phyloP scores from a whole-genome alignment of 1,284 basidiomycete genomes.

The Irpex rosettiformis region DNA sequence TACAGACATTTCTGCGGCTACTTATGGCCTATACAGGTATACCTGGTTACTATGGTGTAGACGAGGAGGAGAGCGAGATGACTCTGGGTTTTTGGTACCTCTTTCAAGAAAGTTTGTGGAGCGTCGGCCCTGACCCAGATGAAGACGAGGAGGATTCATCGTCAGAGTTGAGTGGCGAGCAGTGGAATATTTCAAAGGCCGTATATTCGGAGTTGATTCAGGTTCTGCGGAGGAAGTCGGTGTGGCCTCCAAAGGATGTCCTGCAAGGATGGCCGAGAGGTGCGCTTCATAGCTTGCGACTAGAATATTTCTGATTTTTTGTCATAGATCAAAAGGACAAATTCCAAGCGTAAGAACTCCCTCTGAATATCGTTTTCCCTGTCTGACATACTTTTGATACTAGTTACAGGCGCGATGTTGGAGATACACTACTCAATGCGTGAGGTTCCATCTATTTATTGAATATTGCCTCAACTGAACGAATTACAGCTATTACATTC shows the following conservation, averaged over 20 bases:
- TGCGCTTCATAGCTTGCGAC: constrained; percentile 27
- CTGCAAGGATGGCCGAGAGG: constrained; percentile 66
- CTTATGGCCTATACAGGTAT: constrained; percentile 76
- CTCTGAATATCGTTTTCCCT: neutral
- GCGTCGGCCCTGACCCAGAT: constrained; percentile 42
- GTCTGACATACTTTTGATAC: constrained; percentile 5
- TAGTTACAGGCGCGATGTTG: constrained; percentile 84
- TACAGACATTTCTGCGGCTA: constrained; percentile 70
- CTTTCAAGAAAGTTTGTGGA: constrained; percentile 86
- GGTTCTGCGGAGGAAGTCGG: constrained; percentile 68
- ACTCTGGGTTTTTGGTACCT: constrained; percentile 86
- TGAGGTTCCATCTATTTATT: constrained; percentile 35
- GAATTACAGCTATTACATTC: constrained; percentile 73
- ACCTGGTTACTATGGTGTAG: constrained; percentile 71
- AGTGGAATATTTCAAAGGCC: constrained; percentile 61
- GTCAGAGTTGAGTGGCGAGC: constrained; percentile 36
- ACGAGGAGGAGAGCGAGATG: constrained; percentile 85
- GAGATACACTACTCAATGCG: constrained; percentile 89
- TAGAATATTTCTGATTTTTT: neutral
- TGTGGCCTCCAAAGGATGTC: constrained; percentile 53
- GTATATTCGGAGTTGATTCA: constrained; percentile 78
- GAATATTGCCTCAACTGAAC: neutral
- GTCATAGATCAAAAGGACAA: constrained; percentile 66
- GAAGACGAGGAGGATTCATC: constrained; percentile 28
- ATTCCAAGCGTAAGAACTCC: constrained; percentile 61